Evolutionary conservation across 192 early-diverging fungal species (phyloP).

Genomic region (Coemansia sp.): DNA sequence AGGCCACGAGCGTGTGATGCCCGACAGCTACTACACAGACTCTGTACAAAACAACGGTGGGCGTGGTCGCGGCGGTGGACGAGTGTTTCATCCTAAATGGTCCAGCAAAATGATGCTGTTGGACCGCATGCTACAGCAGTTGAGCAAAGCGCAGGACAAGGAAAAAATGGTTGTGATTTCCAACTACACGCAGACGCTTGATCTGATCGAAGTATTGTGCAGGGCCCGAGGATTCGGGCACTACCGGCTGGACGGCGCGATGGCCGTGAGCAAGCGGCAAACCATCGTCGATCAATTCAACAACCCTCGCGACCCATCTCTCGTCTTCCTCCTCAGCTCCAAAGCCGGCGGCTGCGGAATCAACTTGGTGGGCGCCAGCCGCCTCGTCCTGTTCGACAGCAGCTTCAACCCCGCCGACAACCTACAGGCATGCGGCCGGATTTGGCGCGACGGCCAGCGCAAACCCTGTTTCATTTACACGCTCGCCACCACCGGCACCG

Average conservation of each 20-base stretch:
- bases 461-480: slow-evolving; percentile 96
- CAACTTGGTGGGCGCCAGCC: slow-evolving; percentile 97
- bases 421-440: slow-evolving; percentile 85
- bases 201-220: slow-evolving; percentile 91
- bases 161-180: slow-evolving; percentile 99
- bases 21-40: slow-evolving; percentile 55
- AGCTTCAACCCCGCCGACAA: slow-evolving; percentile 94
- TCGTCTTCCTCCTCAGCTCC: slow-evolving; percentile 93
- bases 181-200: slow-evolving; percentile 98
- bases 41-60: slow-evolving; percentile 1
- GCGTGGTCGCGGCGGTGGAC: slow-evolving; percentile 15
- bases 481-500: slow-evolving; percentile 94
- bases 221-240: slow-evolving; percentile 67
- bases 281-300: slow-evolving; percentile 97
- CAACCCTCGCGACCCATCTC: slow-evolving; percentile 78
- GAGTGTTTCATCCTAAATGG: slow-evolving; percentile 60
- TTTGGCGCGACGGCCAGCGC: slow-evolving; percentile 85
- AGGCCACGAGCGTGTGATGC: slow-evolving; percentile 61
- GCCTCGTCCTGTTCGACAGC: slow-evolving; percentile 92
- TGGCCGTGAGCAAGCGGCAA: slow-evolving; percentile 90
- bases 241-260: slow-evolving; percentile 87
- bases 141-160: slow-evolving; percentile 62
- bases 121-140: slow-evolving; percentile 74
- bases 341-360: slow-evolving; percentile 99
- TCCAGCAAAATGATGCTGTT: slow-evolving; percentile 91